A percentile compares a stretch with the other conserved stretches of the same genome.
phyloP scores from a whole-genome alignment of 306 rosid species.

The Leucaena leucocephala region DNA sequence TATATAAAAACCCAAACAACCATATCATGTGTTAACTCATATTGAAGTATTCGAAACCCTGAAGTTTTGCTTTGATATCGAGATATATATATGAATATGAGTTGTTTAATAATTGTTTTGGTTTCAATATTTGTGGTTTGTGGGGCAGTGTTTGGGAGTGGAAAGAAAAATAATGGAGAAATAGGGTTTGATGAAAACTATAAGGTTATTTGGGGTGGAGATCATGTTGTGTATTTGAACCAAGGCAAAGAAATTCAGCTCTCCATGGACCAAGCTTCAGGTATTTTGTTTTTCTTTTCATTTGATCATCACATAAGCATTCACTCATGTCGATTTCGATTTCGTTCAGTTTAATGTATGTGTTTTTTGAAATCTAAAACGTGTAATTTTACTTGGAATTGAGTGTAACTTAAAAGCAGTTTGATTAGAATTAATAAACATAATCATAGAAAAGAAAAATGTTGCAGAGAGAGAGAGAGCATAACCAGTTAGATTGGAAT shows the following conservation, averaged over 20 bases:
- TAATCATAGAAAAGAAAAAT: background rate
- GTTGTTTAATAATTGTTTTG: slow-evolving; percentile 6
- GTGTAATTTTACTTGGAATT: background rate
- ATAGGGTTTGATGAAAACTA: slow-evolving; percentile 50
- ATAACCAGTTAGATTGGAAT: background rate
- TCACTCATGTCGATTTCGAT: background rate
- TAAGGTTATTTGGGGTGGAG: slow-evolving; percentile 49
- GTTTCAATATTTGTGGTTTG: slow-evolving; percentile 9
- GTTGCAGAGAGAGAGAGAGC: background rate
- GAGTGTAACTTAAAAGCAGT: background rate
- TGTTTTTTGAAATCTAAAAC: background rate
- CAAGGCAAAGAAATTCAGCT: slow-evolving; percentile 54
- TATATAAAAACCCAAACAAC: background rate
- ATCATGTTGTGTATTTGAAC: slow-evolving; percentile 39
- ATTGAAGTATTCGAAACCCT: background rate
- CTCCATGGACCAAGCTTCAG: slow-evolving; percentile 53
- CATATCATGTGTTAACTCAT: background rate
- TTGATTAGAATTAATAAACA: background rate
- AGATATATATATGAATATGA: slow-evolving; percentile 25
- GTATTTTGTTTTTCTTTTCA: slow-evolving; percentile 20
- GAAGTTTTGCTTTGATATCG: background rate
- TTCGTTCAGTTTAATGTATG: background rate
- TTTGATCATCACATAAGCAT: background rate
- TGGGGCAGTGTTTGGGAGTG: slow-evolving; percentile 14
- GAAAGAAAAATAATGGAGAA: background rate